Evolutionary conservation across 2,329 filamentous ascomycete species (phyloP).

Genomic region (Ophiostoma montium): DNA sequence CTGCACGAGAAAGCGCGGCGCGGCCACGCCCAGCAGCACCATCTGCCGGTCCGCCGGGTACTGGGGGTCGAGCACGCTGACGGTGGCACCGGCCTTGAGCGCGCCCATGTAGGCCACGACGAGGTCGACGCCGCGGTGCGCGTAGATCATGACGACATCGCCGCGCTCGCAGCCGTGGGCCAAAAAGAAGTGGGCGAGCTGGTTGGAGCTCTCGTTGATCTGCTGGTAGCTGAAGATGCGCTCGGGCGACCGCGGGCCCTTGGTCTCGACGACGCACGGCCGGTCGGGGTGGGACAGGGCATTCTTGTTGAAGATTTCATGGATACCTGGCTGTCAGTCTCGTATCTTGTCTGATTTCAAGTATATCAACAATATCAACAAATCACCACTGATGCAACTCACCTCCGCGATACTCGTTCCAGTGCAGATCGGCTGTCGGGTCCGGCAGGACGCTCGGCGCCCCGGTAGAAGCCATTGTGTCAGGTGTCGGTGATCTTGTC

Average conservation of each 20-base stretch:
- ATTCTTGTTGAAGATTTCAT: constrained; percentile 54
- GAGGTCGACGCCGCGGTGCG: constrained; percentile 60
- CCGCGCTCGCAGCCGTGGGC: constrained; percentile 58
- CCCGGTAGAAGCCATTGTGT: not conserved
- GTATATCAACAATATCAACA: no score
- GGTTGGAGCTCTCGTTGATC: constrained; percentile 74
- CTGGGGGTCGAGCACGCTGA: constrained; percentile 60
- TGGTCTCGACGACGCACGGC: constrained; percentile 36
- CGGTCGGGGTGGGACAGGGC: constrained; percentile 52
- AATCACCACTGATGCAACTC: not conserved
- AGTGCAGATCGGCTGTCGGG: constrained; percentile 12
- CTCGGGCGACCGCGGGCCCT: constrained; percentile 33
- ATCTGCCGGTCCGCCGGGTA: constrained; percentile 73
- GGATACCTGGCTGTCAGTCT: constrained; percentile 35
- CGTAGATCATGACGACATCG: constrained; percentile 89
- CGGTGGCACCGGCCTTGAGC: constrained; percentile 40
- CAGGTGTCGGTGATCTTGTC: no score
- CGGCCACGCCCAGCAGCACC: constrained; percentile 69
- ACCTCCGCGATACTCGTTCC: constrained; percentile 11
- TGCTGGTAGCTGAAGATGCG: constrained; percentile 69
- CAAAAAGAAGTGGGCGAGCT: constrained; percentile 64
- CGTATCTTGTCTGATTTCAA: no score
- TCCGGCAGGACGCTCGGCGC: constrained; percentile 5
- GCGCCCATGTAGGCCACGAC: constrained; percentile 65
- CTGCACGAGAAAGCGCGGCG: constrained; percentile 55